Evolutionary conservation across 176 grass and related monocot species (phyloP).

Genomic region (Areca catechu): DNA sequence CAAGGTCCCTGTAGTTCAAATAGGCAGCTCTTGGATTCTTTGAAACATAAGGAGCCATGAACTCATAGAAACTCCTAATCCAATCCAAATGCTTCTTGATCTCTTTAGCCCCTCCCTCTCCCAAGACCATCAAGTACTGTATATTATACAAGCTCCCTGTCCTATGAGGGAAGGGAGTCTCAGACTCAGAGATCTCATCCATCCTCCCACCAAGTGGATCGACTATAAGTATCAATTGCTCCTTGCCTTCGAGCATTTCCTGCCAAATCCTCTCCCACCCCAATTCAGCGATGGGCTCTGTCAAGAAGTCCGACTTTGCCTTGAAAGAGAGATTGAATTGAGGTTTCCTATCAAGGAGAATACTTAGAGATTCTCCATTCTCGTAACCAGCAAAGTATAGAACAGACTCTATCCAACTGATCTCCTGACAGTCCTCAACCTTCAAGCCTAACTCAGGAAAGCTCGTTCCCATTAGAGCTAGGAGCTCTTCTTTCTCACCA

Average conservation of each 20-base stretch:
- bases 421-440: too few relatives aligned
- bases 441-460: too few relatives aligned
- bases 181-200: conserved; percentile 23
- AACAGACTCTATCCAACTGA: too few relatives aligned
- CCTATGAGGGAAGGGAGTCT: conserved; percentile 33
- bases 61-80: conserved; percentile 27
- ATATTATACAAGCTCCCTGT: conserved; percentile 35
- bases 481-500: too few relatives aligned
- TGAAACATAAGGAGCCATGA: conserved; percentile 39
- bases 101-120: background rate
- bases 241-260: conserved; percentile 6
- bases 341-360: too few relatives aligned
- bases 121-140: conserved; percentile 24
- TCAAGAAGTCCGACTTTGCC: conserved; percentile 40
- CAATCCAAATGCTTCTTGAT: conserved; percentile 20
- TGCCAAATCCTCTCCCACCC: conserved; percentile 32
- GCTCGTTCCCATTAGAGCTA: too few relatives aligned
- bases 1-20: too few relatives aligned
- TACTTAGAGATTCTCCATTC: too few relatives aligned
- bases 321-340: conserved; percentile 8
- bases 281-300: conserved; percentile 6
- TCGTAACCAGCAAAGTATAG: too few relatives aligned
- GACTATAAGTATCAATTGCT: background rate
- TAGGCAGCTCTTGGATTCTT: background rate
- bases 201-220: conserved; percentile 28